Evolutionary conservation across 225 moss, liverwort and hornwort species (phyloP), one percentile per base, ranked within the genome.

Genomic region (Bryum argenteum): DNA sequence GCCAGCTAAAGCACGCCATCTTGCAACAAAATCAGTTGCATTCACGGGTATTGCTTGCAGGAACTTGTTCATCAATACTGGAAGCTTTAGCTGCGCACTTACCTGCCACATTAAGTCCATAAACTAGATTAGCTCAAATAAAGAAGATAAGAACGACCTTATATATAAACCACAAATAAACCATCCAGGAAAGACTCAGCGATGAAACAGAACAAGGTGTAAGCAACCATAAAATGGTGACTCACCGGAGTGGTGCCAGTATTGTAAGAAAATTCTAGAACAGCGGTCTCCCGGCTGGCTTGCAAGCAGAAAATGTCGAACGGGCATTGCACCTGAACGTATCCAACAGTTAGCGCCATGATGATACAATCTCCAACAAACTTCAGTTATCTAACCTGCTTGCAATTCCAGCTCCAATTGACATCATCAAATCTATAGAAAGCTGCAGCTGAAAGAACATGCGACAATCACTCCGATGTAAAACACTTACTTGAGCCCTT

Each of bases 251-350:
- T 74, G 58, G 37, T 77, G 71, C 63, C 84, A 72, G 80, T 81
- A 54, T 85, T 89, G 39, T 97, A 97, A 8, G 87, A 65, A 70
- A 97, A 92, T 58, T 97, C 96, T 21, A 97, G 83, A 80, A 97
- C 93, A 22, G 93, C 89, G 23, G 90, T 82, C 81, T 97, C 96
- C 74, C 96, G 84, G 86, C 93, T 97, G 58, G 96, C 90, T 79
- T 81, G 87, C 73, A 90, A 61, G 80, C 91, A 97, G 51, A 87
- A 85, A 65, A 94, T 80, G 60, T 97, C 96, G 51, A 97, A 84
- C 28, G 96, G 96, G 63, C 82, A 87, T 82, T 97, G 91, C 72
- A 97, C 96, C 96, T 97, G 76, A 58, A 77, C 64, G 47, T 43
- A 74, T 10, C 47, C 19, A 37, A 53, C n/a, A 66, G 39, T 62